Conservation (phyloP, 1,284 basidiomycete genomes). For the Volvariella surrecta region DNA sequence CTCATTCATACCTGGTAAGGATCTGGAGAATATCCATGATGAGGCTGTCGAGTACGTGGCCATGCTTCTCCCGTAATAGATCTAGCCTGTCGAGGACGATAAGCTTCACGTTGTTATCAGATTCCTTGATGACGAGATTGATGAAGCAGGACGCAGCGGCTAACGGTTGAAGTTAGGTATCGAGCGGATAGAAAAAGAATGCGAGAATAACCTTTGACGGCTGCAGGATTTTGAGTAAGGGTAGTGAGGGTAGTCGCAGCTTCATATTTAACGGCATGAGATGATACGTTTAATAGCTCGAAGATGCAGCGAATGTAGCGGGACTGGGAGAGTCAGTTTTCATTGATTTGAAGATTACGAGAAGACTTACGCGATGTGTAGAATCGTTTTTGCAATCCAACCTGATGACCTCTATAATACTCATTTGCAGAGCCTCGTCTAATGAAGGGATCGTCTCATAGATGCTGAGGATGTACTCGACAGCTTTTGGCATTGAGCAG, state of each 20-base stretch:
- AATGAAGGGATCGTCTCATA: conserved; percentile 80
- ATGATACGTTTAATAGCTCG: conserved; percentile 87
- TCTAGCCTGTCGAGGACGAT: conserved; percentile 96
- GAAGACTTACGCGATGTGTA: conserved; percentile 56
- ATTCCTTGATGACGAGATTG: conserved; percentile 89
- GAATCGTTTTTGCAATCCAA: conserved; percentile 86
- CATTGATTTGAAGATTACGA: conserved; percentile 6
- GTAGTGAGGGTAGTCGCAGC: conserved; percentile 94
- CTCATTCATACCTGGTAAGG: conserved; percentile 58
- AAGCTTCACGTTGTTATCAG: conserved; percentile 99
- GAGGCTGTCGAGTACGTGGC: conserved; percentile 85
- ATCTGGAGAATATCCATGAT: conserved; percentile 97
- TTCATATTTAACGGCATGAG: conserved; percentile 97
- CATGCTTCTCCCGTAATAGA: conserved; percentile 77
- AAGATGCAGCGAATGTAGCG: conserved; percentile 94
- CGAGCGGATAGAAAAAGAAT: neutral
- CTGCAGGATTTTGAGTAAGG: conserved; percentile 92
- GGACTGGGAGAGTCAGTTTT: conserved; percentile 35
- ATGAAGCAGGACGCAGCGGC: conserved; percentile 90
- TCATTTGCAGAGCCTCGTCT: conserved; percentile 95
- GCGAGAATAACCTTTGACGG: conserved; percentile 72
- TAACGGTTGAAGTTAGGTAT: conserved; percentile 20
- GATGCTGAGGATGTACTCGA: conserved; percentile 83
- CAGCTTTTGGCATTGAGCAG: conserved; percentile 84
- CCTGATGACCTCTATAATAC: conserved; percentile 91